A percentile compares a stretch with the other conserved stretches of the same genome.
These are phyloP conservation scores for Lophiotrema nucula DNA, from an alignment of 495 filamentous ascomycete genomes.

Conservation along the genomic window DNA sequence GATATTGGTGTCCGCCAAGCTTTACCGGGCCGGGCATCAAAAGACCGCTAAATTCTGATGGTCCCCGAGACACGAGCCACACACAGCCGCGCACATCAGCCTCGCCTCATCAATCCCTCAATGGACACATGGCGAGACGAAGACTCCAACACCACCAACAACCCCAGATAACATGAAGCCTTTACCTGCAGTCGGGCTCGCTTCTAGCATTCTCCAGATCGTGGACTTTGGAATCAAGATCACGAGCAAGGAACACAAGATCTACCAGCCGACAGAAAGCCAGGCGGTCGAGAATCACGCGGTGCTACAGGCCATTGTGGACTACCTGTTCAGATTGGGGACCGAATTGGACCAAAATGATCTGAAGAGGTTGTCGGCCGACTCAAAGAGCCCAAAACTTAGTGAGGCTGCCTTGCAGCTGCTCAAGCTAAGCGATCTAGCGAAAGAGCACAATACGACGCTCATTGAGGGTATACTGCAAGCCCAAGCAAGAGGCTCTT, in stretches of 20 bases:
- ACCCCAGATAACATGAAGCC: conserved; percentile 1
- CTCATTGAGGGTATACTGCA: conserved; percentile 7
- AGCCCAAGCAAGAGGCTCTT: background rate
- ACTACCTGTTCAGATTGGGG: background rate
- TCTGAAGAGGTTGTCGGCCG: conserved; percentile 7
- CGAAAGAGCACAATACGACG: background rate
- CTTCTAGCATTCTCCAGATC: conserved; percentile 12
- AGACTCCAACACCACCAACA: background rate
- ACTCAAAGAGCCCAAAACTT: conserved; percentile 1
- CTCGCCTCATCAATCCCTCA: background rate
- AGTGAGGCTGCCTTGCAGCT: conserved; percentile 11
- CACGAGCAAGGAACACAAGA: conserved; percentile 1
- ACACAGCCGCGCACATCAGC: too few relatives aligned
- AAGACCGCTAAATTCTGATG: too few relatives aligned
- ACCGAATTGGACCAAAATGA: conserved; percentile 1
- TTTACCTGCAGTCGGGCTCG: conserved; percentile 12
- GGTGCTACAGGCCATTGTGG: background rate
- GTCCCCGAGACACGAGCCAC: too few relatives aligned
- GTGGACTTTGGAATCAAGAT: conserved; percentile 8
- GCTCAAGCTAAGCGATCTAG: conserved; percentile 12
- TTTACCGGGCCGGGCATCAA: too few relatives aligned
- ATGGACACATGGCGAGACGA: background rate
- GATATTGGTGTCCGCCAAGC: too few relatives aligned
- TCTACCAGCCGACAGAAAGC: conserved; percentile 11
- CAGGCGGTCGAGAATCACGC: background rate